phyloP scores from a whole-genome alignment of 148 eudicot genomes.

The Rhododendron molle region DNA sequence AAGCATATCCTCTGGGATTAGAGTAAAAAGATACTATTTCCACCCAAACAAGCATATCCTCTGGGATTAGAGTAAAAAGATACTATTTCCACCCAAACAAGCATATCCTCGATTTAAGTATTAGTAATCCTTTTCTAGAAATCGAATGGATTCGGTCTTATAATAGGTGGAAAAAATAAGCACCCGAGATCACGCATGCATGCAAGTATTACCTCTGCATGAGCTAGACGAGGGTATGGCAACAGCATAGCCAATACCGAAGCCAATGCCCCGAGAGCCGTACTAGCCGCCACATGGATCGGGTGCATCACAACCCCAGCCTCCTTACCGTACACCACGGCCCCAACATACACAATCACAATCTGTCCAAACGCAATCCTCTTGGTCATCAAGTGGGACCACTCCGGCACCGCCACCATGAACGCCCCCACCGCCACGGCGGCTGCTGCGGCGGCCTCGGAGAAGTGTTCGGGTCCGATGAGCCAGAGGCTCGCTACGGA shows the following conservation, averaged over 20 bases:
- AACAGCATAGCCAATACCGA: background rate
- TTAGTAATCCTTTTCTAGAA: no score
- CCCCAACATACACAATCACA: constrained; percentile 46
- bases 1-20: no score
- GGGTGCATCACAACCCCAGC: constrained; percentile 33
- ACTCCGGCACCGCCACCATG: constrained; percentile 39
- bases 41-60: no score
- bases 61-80: no score
- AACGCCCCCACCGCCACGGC: constrained; percentile 32
- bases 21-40: no score
- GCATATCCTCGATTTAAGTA: no score
- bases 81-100: no score
- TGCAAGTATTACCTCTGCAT: no score
- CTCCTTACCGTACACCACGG: constrained; percentile 18
- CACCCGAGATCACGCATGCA: background rate
- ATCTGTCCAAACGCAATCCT: constrained; percentile 50
- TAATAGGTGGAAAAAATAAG: background rate
- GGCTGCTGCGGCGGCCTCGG: constrained; percentile 19
- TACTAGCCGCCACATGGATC: constrained; percentile 41
- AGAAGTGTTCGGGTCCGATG: constrained; percentile 18
- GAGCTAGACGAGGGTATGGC: no score
- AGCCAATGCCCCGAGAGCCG: constrained; percentile 41
- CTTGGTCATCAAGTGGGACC: constrained; percentile 30
- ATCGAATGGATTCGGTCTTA: no score
- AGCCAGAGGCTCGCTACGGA: constrained; percentile 29